Conservation (phyloP, 2,329 filamentous ascomycete genomes). For the Pyrenochaeta sp. region DNA sequence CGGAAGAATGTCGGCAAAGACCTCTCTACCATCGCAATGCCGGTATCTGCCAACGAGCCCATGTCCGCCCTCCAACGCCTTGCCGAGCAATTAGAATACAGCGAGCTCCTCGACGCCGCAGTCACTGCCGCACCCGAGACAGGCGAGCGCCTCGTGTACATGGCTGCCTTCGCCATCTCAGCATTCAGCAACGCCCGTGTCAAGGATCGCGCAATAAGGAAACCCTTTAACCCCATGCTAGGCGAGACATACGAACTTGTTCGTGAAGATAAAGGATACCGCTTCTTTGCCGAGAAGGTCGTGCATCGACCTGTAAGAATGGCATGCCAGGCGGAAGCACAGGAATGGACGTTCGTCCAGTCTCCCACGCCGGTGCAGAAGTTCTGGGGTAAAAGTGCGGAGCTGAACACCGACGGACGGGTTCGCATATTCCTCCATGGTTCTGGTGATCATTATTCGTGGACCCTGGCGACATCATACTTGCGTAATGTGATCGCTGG, state of each 20-base stretch:
- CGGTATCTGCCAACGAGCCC: constrained; percentile 94
- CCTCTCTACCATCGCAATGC: constrained; percentile 95
- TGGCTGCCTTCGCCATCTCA: constrained; percentile 90
- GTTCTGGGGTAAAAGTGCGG: constrained; percentile 97
- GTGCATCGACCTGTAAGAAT: constrained; percentile 90
- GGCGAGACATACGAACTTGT: constrained; percentile 96
- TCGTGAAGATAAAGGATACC: constrained; percentile 84
- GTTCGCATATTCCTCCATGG: constrained; percentile 79
- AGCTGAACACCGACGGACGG: constrained; percentile 91
- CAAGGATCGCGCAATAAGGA: constrained; percentile 90
- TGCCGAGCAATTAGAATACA: constrained; percentile 92
- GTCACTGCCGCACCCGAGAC: constrained; percentile 60
- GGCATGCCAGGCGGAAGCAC: constrained; percentile 90
- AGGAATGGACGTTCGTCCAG: constrained; percentile 86
- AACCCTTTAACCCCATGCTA: constrained; percentile 96
- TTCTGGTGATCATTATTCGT: constrained; percentile 84
- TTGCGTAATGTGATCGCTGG: constrained; percentile 96
- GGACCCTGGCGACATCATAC: constrained; percentile 88
- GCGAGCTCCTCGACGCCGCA: constrained; percentile 78
- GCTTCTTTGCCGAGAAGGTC: constrained; percentile 95
- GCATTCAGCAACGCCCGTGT: constrained; percentile 82
- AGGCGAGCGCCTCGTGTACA: constrained; percentile 79
- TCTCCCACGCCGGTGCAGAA: constrained; percentile 91
- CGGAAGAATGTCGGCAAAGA: constrained; percentile 99
- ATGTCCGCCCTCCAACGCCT: constrained; percentile 86